Evolutionary conservation across 129 eudicot genomes (phyloP).

Genomic region (Lactuca sativa): DNA sequence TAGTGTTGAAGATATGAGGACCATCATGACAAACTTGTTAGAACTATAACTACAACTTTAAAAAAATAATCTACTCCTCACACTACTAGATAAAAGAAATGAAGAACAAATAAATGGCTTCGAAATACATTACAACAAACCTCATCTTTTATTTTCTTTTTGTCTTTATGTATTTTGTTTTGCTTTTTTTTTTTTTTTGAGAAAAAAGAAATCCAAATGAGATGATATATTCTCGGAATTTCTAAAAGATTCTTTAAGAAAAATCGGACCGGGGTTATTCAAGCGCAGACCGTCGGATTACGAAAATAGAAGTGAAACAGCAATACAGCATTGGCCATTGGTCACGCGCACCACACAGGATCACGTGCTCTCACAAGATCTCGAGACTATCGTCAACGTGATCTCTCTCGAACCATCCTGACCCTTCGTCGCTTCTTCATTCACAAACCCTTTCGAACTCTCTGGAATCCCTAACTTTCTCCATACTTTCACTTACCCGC

Average conservation of each 20-base stretch:
- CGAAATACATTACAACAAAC: too few relatives aligned
- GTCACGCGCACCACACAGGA: constrained; percentile 12
- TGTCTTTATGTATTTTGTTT: too few relatives aligned
- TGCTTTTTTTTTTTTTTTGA: too few relatives aligned
- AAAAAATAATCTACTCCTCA: too few relatives aligned
- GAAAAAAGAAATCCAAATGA: background rate
- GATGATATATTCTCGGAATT: background rate
- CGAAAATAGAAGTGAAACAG: background rate
- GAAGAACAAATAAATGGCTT: too few relatives aligned
- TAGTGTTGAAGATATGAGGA: too few relatives aligned
- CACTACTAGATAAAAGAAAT: too few relatives aligned
- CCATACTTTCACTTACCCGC: background rate
- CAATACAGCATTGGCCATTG: background rate
- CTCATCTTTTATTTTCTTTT: too few relatives aligned
- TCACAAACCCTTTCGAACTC: constrained; percentile 48
- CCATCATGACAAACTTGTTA: too few relatives aligned
- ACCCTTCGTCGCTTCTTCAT: constrained; percentile 30
- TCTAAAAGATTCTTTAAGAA: background rate
- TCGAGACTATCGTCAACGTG: constrained; percentile 35
- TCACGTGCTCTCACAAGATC: constrained; percentile 22
- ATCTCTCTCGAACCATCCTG: constrained; percentile 55
- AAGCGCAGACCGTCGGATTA: constrained; percentile 18
- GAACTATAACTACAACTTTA: too few relatives aligned
- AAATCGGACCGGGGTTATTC: background rate
- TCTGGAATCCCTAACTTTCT: constrained; percentile 50